These are phyloP conservation scores for Fusarium sp. DNA, from an alignment of 2,329 filamentous ascomycete species.

Conservation along the genomic window DNA sequence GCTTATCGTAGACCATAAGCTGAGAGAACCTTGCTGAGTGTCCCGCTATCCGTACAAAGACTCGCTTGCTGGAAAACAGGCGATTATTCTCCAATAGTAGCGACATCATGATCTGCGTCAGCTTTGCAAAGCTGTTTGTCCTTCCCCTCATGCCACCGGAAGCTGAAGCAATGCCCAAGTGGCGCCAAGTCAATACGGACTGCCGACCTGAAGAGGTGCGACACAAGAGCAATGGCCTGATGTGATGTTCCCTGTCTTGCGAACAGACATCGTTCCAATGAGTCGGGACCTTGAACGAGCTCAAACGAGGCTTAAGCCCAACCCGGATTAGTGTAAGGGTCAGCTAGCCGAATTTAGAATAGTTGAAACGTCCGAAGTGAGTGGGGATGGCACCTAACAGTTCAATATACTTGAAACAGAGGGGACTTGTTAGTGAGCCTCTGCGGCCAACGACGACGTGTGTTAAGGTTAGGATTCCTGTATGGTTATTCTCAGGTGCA, in stretches of 20 bases:
- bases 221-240: background rate
- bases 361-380: background rate
- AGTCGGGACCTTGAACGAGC: background rate
- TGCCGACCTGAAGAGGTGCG: background rate
- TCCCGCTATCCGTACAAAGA: too few relatives aligned
- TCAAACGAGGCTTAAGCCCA: background rate
- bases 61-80: background rate
- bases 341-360: background rate
- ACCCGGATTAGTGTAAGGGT: background rate
- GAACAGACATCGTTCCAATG: background rate
- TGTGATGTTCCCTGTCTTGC: background rate
- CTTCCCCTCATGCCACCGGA: background rate
- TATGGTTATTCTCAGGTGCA: background rate
- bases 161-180: background rate
- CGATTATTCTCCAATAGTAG: background rate
- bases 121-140: background rate
- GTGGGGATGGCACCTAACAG: background rate
- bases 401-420: background rate
- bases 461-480: background rate
- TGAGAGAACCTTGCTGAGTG: background rate
- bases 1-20: background rate
- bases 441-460: too few relatives aligned
- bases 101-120: background rate
- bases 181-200: background rate
- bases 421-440: background rate